Base-by-base conservation (phyloP, 2,329 filamentous ascomycete genomes). In the Arthrobotrys pseudoclavata region DNA sequence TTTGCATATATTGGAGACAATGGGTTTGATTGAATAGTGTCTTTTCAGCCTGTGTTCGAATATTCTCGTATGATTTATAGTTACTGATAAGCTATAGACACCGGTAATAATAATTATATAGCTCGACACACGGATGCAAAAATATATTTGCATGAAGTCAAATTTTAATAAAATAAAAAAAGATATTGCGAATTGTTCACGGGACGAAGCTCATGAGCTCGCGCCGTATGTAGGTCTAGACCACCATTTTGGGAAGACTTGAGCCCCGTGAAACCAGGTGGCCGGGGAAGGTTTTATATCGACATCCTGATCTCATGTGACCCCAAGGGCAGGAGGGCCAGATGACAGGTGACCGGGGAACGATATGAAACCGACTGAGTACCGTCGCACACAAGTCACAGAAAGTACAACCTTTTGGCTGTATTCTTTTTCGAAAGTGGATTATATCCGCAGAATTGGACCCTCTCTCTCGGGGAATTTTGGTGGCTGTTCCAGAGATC, bases 201-300 rank as follows among this genome's bases (percentile, higher is more conserved):
- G 47, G 42, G 57, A 71, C 48, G 45, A 42, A 42, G 37, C 66
- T 62, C 66, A 42, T 42, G 53, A 63, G 45, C 40, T 48, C 42
- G 24, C 34, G n/a, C 45, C 53, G 55, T 34, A 24, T 52, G 13
- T 55, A 31, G 31, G 60, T 61, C 61, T 69, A 71, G 74, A 71
- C 57, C 61, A 18, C 74, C 67, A 61, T 47, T 68, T 69, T 68
- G 61, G 67, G 72, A 60, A 69, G 12, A 52, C 20, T 45, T 48
- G 37, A 20, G 40, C 34, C 66, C 72, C 71, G 74, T 71, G 67
- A 67, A 66, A 77, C 74, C 61, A 63, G 74, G 47, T 62, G 74
- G 52, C 74, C 52, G 62, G 74, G 72, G 66, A 76, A 70, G 52
- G 72, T 76, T 77, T 77, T 77, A 77, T 77, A 77, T 68, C 67